Evolutionary conservation across 2,329 filamentous ascomycete species (phyloP), one percentile per base, ranked within the genome.

Genomic region (Phaeosphaeriaceae sp.): DNA sequence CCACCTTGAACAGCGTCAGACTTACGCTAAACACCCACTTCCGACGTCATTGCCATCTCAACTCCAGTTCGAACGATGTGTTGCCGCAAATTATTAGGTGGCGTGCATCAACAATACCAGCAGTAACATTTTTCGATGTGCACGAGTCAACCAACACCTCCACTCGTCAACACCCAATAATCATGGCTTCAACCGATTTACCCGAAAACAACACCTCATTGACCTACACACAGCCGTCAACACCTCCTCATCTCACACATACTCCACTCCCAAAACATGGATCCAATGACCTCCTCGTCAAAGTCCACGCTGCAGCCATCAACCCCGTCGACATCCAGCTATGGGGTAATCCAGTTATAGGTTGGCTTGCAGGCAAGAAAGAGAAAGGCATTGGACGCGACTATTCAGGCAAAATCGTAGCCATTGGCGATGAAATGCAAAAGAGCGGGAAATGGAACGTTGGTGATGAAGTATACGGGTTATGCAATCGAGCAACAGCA

Each of bases 381-480:
- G 68, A 69, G 53, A 75, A 73, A 44, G 75, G 79, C 1, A 80
- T 81, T 6, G 81, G 82, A 17, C 75, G 80, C 62, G 81, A 83
- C 55, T 78, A 83, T 40, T 77, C 78, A 1, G 81, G 81, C 7
- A 74, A 71, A 4, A 70, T 83, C 7, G 63, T 75, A 1, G 75
- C 76, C 7, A 68, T 79, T 0, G 60, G 68, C 20, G 53, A 63
- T 15, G 48, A 63, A 2, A n/a, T 69, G 17, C 61, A 56, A 19
- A 51, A 44, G 4, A 44, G 48, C 3, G 45, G 53, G 13, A 62
- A 67, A 27, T 74, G 70, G 68, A 47, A 60, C 3, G 60, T 65
- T 13, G 69, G 71, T 0, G 68, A 68, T 21, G 56, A 64, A 9
- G 70, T 74, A 4, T 72, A 67, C 27, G 72, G 72, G 3, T 42